These are phyloP conservation scores for Saccharomyces kudriavzevii DNA, from an alignment of 805 yeast species.

Conservation along the genomic window DNA sequence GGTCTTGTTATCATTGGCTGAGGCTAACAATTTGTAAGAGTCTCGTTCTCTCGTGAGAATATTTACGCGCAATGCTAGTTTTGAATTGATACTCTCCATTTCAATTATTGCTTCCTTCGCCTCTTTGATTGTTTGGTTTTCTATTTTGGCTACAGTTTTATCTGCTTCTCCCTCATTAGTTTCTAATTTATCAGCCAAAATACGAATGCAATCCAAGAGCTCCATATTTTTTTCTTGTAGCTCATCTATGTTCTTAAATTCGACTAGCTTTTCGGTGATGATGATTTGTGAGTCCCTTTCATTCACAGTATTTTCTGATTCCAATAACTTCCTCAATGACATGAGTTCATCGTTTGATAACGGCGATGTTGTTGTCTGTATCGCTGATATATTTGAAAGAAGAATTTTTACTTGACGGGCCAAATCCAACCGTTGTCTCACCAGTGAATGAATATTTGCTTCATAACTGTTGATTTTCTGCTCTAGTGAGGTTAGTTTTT, in stretches of 20 bases:
- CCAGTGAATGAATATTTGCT: constrained; percentile 35
- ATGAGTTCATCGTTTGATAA: constrained; percentile 55
- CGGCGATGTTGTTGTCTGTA: constrained; percentile 50
- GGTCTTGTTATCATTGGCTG: not conserved
- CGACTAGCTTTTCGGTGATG: constrained; percentile 65
- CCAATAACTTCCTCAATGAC: constrained; percentile 48
- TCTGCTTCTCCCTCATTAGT: constrained; percentile 40
- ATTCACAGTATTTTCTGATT: constrained; percentile 25
- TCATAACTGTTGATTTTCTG: constrained; percentile 28
- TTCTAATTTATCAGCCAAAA: constrained; percentile 66
- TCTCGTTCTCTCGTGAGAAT: constrained; percentile 60
- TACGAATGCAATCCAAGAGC: constrained; percentile 58
- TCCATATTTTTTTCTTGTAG: constrained; percentile 70
- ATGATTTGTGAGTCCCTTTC: constrained; percentile 64
- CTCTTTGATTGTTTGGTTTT: constrained; percentile 42
- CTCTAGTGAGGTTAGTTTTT: constrained; percentile 15
- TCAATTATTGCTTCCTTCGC: constrained; percentile 57
- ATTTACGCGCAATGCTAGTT: constrained; percentile 41
- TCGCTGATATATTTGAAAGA: constrained; percentile 55
- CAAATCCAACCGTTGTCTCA: constrained; percentile 58
- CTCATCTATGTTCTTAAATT: constrained; percentile 59
- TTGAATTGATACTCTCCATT: constrained; percentile 47
- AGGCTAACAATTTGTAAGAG: constrained; percentile 37
- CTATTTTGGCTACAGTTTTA: constrained; percentile 22
- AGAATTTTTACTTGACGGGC: constrained; percentile 76